These are phyloP conservation scores for Picea abies DNA, from an alignment of 83 land plant genomes.

Conservation along the genomic window DNA sequence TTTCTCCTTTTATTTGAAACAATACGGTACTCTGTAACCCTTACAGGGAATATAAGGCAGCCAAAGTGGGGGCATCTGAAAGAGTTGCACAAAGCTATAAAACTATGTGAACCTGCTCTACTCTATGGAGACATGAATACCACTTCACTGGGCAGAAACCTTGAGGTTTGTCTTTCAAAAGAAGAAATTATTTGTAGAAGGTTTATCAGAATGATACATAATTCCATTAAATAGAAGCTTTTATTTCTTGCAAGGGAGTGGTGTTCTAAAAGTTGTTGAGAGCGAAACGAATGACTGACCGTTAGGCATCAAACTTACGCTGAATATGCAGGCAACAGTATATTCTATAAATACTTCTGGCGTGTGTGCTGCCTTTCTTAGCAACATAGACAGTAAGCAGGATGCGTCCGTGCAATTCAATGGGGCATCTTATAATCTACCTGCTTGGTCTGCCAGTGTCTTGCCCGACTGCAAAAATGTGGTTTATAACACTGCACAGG, in stretches of 20 bases:
- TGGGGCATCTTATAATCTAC: constrained; percentile 48
- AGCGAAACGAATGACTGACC: background rate
- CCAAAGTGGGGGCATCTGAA: constrained; percentile 87
- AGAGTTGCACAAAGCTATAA: constrained; percentile 63
- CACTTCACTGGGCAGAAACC: constrained; percentile 25
- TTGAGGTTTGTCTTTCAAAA: constrained; percentile 21
- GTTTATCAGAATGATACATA: background rate
- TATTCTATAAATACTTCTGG: background rate
- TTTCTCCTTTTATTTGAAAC: no score
- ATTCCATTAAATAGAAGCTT: background rate
- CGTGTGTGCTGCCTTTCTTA: constrained; percentile 38
- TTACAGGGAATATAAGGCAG: constrained; percentile 31
- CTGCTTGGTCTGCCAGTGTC: constrained; percentile 92
- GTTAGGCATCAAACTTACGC: background rate
- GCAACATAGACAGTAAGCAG: constrained; percentile 33
- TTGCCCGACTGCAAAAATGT: constrained; percentile 83
- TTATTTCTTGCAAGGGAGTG: background rate
- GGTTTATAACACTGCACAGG: constrained; percentile 88
- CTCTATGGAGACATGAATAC: constrained; percentile 10
- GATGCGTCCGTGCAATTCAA: constrained; percentile 48
- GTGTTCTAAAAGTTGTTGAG: background rate
- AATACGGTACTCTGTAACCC: background rate
- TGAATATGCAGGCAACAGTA: constrained; percentile 2
- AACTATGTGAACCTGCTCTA: constrained; percentile 35
- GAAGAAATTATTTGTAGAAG: background rate